Evolutionary conservation across 129 eudicot genomes (phyloP), one percentile per base, ranked within the genome.

Genomic region (Kitagawia praeruptora): DNA sequence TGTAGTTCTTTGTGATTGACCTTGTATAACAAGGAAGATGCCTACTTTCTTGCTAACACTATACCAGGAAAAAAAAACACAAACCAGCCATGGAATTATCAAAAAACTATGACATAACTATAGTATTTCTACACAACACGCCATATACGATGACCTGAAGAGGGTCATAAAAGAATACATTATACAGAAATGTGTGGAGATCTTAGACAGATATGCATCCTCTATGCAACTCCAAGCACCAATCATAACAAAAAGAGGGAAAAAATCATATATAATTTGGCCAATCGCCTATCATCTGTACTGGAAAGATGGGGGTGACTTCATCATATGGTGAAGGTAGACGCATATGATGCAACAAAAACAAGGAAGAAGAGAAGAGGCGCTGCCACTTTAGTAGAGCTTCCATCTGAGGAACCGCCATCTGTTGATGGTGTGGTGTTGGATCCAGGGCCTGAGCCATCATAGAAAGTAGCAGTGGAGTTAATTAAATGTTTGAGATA

Each of bases 351-450:
- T 39, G 83, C 86, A 73, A 81, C 76, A 37, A 78, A 81, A 61
- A 83, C 76, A 42, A 70, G 81, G 69, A 67, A 83, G 70, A 83
- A 83, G 79, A 87, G 76, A 80, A 82, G 75, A 40, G 86, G 41
- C 51, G 42, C 38, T 69, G 85, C 75, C 54, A 87, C 19, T 63
- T 37, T 82, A 61, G 46, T 64, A 38, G 91, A 80, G 78, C 70
- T 81, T 34, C 85, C 85, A 51, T 81, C 86, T 4, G 89, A 86
- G 83, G 90, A 82, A 56, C 91, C 91, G 34, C 74, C 77, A 31
- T 76, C 87, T 18, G 86, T 82, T n/a, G 91, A 78, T 42, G 92
- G 92, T 70, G 82, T 81, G 0, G 81, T 81, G 44, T 86, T 85
- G 12, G 96, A 76, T 76, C 91, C 93, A 40, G 81, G 78, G 25